Conservation (phyloP, 805 yeast species). For the Hanseniaspora lindneri region DNA sequence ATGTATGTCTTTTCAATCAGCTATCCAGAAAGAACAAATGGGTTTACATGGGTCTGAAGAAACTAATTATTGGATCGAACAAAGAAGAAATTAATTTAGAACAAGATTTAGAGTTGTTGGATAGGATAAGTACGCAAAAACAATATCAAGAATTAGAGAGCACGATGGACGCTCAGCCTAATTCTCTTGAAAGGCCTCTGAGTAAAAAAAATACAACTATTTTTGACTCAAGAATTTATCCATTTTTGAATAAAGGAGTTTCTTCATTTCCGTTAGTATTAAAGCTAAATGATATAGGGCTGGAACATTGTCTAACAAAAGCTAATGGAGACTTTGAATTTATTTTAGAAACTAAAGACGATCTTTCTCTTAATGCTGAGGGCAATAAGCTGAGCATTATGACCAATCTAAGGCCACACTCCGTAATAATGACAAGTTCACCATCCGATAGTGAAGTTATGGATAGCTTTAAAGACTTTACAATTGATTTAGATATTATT, state of each 20-base stretch:
- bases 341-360: conserved; percentile 42
- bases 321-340: conserved; percentile 66
- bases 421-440: not conserved
- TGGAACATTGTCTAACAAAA: conserved; percentile 29
- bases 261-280: conserved; percentile 45
- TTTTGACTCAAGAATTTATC: conserved; percentile 52
- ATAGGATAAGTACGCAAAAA: conserved; percentile 36
- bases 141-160: conserved; percentile 33
- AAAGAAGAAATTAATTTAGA: conserved; percentile 30
- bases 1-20: conserved; percentile 18
- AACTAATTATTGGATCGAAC: conserved; percentile 31
- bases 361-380: conserved; percentile 48
- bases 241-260: conserved; percentile 57
- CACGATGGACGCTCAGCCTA: not conserved
- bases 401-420: conserved; percentile 34
- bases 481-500: conserved; percentile 15
- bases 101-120: conserved; percentile 50
- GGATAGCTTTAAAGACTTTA: conserved; percentile 18
- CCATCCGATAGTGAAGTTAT: not conserved
- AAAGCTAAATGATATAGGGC: conserved; percentile 37
- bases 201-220: conserved; percentile 24
- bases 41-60: conserved; percentile 22
- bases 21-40: conserved; percentile 32
- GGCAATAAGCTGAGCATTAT: conserved; percentile 37
- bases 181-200: not conserved